Conservation (phyloP, 306 rosid genomes). For the Gillenia trifoliata region DNA sequence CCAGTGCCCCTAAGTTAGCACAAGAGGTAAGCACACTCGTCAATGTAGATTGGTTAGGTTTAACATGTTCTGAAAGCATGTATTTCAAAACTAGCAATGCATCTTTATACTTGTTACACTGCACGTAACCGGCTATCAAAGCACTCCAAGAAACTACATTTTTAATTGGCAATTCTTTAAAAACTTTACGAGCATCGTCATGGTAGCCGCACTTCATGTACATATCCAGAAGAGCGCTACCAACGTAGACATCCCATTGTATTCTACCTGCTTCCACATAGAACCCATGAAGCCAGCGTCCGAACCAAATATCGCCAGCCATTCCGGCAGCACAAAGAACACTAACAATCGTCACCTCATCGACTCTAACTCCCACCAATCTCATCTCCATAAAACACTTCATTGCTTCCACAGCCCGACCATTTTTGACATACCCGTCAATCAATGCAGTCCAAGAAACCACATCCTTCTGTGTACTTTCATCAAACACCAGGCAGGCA, state of each 20-base stretch:
- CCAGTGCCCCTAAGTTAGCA: conserved; percentile 64
- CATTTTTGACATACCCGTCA: conserved; percentile 47
- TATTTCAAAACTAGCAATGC: conserved; percentile 59
- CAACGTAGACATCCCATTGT: conserved; percentile 7
- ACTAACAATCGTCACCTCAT: conserved; percentile 15
- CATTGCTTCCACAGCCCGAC: conserved; percentile 3
- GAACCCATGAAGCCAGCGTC: conserved; percentile 11
- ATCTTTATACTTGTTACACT: conserved; percentile 36
- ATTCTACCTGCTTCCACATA: conserved; percentile 10
- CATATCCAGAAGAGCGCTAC: conserved; percentile 10
- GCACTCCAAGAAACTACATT: conserved; percentile 71
- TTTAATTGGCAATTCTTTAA: conserved; percentile 28
- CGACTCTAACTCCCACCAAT: neutral
- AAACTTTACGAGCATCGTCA: conserved; percentile 43
- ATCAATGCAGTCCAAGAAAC: conserved; percentile 64
- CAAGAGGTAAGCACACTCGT: conserved; percentile 62
- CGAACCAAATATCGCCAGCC: neutral
- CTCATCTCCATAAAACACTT: conserved; percentile 8
- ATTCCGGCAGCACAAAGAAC: conserved; percentile 9
- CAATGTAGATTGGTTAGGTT: conserved; percentile 62
- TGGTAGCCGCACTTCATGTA: conserved; percentile 39
- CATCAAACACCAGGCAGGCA: conserved; percentile 48
- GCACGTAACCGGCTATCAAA: conserved; percentile 64
- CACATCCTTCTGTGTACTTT: conserved; percentile 42
- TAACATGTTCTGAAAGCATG: conserved; percentile 47